Percentiles rank a stretch among this genome's conserved stretches.
Conservation (phyloP, 371 early-diverging fungal species). For the Syncephalastrum sp. region DNA sequence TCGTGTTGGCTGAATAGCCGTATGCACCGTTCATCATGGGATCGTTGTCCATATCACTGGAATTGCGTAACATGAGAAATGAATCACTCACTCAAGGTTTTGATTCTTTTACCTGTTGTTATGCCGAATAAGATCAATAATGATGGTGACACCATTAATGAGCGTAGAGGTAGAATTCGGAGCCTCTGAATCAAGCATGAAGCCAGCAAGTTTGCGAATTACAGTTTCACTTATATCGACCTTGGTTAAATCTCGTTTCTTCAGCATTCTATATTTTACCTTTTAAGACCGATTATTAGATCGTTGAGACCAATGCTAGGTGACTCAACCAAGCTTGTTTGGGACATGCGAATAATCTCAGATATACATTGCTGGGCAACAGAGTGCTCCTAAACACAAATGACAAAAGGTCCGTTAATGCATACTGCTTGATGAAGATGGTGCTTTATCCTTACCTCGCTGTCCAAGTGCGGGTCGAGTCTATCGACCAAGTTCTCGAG, state of each 20-base stretch:
- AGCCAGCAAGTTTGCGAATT: conserved; percentile 72
- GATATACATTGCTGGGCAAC: conserved; percentile 87
- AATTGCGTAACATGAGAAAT: not conserved
- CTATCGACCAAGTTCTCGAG: conserved; percentile 72
- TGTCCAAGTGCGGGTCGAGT: conserved; percentile 77
- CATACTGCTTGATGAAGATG: not conserved
- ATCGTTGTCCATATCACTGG: conserved; percentile 36
- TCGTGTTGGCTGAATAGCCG: conserved; percentile 23
- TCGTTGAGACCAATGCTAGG: conserved; percentile 70
- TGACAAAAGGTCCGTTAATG: not conserved
- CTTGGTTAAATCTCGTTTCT: not conserved
- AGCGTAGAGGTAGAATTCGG: conserved; percentile 82
- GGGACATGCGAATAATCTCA: conserved; percentile 89
- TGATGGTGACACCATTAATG: conserved; percentile 88
- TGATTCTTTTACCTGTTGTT: conserved; percentile 63
- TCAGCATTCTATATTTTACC: conserved; percentile 27
- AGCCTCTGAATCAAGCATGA: conserved; percentile 82
- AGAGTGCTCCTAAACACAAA: conserved; percentile 67
- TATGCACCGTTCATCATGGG: conserved; percentile 24
- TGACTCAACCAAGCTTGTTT: conserved; percentile 68
- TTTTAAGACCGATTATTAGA: conserved; percentile 79
- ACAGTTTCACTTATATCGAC: conserved; percentile 50
- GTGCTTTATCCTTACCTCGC: conserved; percentile 48
- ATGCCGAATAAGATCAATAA: conserved; percentile 94
- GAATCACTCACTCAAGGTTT: not conserved